Conservation (phyloP, 768 basidiomycete species). For the Candolleomyces eurysporus region DNA sequence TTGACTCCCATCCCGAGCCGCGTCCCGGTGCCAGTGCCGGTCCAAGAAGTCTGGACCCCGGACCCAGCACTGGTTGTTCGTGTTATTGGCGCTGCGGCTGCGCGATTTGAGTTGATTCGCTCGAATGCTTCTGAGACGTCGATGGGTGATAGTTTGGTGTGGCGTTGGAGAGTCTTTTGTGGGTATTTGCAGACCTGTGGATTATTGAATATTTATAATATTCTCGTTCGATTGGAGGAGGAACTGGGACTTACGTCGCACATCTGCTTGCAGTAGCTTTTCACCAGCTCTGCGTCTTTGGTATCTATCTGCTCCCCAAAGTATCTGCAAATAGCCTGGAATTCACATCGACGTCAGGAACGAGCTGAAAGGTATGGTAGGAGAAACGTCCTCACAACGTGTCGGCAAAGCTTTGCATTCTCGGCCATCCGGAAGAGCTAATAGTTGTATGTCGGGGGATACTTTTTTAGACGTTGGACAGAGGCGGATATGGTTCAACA, state of each 20-base stretch:
- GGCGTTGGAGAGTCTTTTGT: slow-evolving; percentile 54
- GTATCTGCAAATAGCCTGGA: slow-evolving; percentile 76
- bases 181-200: slow-evolving; percentile 76
- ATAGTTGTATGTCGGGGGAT: slow-evolving; percentile 1
- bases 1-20: neutral
- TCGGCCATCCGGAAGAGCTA: slow-evolving; percentile 56
- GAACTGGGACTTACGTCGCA: slow-evolving; percentile 60
- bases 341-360: neutral
- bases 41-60: neutral
- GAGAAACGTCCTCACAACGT: slow-evolving; percentile 50
- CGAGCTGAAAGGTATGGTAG: neutral
- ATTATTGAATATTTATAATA: neutral
- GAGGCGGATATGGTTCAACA: slow-evolving; percentile 6
- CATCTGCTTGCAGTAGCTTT: slow-evolving; percentile 67
- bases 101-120: neutral
- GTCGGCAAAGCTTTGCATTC: slow-evolving; percentile 57
- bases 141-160: slow-evolving; percentile 46
- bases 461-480: too few relatives aligned
- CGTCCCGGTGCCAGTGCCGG: neutral
- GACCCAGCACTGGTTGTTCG: neutral
- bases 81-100: neutral
- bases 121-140: slow-evolving; percentile 17
- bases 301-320: slow-evolving; percentile 71
- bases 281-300: slow-evolving; percentile 39
- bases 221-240: neutral